Evolutionary conservation across 1,139 yeast species (phyloP).

Genomic region (Meyerozyma smithsonii): DNA sequence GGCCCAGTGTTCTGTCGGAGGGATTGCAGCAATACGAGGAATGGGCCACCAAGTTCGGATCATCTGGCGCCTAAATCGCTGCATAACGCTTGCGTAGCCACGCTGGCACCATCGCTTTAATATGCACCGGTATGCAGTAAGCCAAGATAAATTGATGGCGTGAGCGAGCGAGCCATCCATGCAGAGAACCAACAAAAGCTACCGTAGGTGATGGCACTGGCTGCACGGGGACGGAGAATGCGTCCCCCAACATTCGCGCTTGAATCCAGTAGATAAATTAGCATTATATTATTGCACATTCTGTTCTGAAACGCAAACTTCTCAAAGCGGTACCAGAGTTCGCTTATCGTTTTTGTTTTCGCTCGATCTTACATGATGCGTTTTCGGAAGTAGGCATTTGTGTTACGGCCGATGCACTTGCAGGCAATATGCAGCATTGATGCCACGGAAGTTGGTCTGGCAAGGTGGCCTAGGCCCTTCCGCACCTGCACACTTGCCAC

Average conservation of each 20-base stretch:
- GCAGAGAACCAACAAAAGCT: background rate
- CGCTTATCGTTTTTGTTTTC: slow-evolving; percentile 1
- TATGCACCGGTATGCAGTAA: too few relatives aligned
- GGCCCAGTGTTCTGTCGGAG: slow-evolving; percentile 88
- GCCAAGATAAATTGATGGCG: too few relatives aligned
- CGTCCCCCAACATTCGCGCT: background rate
- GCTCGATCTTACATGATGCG: slow-evolving; percentile 3
- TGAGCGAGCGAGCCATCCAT: background rate
- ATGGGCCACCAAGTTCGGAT: slow-evolving; percentile 89
- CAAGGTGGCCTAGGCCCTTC: background rate
- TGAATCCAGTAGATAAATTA: background rate
- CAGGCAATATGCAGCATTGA: background rate
- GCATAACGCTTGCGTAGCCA: background rate
- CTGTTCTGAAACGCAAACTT: background rate
- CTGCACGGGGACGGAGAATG: background rate
- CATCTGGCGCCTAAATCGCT: slow-evolving; percentile 66
- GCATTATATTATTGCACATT: slow-evolving; percentile 1
- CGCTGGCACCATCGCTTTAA: too few relatives aligned
- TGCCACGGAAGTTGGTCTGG: background rate
- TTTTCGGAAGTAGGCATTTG: background rate
- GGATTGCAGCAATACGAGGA: slow-evolving; percentile 75
- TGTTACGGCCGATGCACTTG: background rate
- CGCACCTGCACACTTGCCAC: background rate
- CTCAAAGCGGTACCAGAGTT: background rate
- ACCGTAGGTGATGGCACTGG: background rate